phyloP scores from a whole-genome alignment of 2,329 filamentous ascomycete species.

The Aspergillus fijiensis region DNA sequence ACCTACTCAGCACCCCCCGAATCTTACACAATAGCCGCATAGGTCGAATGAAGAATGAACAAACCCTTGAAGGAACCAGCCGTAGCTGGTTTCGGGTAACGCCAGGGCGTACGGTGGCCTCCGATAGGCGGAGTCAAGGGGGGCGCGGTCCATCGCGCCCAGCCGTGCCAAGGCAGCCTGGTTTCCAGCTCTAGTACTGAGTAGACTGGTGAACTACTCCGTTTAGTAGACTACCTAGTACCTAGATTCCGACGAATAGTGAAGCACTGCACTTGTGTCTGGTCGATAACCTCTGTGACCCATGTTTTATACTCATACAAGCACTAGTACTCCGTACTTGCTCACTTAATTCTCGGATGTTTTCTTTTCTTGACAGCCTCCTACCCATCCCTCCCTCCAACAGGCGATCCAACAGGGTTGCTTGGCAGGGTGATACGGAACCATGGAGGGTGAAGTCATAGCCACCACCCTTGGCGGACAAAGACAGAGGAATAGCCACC shows the following conservation, averaged over 20 bases:
- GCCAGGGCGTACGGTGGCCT: background rate
- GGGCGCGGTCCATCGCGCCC: background rate
- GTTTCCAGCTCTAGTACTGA: background rate
- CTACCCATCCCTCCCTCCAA: background rate
- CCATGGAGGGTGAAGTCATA: slow-evolving; percentile 3
- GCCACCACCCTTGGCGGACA: background rate
- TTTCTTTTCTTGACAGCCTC: background rate
- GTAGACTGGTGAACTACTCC: too few relatives aligned
- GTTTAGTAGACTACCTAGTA: too few relatives aligned
- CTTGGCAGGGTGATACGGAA: slow-evolving; percentile 1
- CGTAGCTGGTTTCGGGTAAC: background rate
- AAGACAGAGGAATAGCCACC: background rate
- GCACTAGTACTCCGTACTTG: too few relatives aligned
- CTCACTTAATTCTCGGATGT: too few relatives aligned
- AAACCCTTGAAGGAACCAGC: background rate
- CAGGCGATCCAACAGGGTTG: background rate
- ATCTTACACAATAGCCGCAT: background rate
- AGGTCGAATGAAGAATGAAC: background rate
- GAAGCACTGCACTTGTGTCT: too few relatives aligned
- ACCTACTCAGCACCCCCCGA: too few relatives aligned
- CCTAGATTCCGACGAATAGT: too few relatives aligned
- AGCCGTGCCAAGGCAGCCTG: background rate
- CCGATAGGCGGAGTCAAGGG: background rate
- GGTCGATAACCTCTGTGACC: too few relatives aligned
- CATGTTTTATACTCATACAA: too few relatives aligned